Conservation (phyloP, 768 basidiomycete genomes). For the Mycena chlorophos region DNA sequence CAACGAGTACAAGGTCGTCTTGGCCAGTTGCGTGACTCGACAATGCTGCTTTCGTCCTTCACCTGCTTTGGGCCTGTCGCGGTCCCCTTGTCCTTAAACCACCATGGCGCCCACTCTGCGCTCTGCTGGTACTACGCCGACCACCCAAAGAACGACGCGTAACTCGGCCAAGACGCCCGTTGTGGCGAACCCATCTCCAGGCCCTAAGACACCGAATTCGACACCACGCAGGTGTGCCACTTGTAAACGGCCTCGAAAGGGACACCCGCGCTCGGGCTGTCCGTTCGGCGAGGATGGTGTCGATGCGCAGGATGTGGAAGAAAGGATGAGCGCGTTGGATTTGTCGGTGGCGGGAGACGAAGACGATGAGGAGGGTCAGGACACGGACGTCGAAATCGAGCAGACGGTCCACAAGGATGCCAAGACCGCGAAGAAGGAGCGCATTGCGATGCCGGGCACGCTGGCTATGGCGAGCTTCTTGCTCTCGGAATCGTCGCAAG, state of each 20-base stretch:
- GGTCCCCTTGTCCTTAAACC: too few species aligned
- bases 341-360: constrained; percentile 6
- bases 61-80: too few species aligned
- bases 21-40: too few species aligned
- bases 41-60: too few species aligned
- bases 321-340: constrained; percentile 14
- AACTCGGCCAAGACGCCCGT: constrained; percentile 13
- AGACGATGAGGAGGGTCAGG: background rate
- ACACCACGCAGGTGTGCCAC: constrained; percentile 17
- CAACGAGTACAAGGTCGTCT: too few species aligned
- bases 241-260: constrained; percentile 20
- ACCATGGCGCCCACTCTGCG: constrained; percentile 18
- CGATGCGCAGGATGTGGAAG: background rate
- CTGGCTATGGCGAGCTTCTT: constrained; percentile 48
- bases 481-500: constrained; percentile 22
- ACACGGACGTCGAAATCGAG: background rate
- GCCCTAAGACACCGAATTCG: constrained; percentile 4
- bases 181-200: background rate
- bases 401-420: background rate
- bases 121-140: constrained; percentile 9
- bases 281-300: constrained; percentile 7
- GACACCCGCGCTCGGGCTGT: constrained; percentile 19
- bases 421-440: background rate
- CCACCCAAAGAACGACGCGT: constrained; percentile 13
- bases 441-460: constrained; percentile 54